Evolutionary conservation across 345 rosid genomes (phyloP).

Genomic region (Corchorus olitorius): DNA sequence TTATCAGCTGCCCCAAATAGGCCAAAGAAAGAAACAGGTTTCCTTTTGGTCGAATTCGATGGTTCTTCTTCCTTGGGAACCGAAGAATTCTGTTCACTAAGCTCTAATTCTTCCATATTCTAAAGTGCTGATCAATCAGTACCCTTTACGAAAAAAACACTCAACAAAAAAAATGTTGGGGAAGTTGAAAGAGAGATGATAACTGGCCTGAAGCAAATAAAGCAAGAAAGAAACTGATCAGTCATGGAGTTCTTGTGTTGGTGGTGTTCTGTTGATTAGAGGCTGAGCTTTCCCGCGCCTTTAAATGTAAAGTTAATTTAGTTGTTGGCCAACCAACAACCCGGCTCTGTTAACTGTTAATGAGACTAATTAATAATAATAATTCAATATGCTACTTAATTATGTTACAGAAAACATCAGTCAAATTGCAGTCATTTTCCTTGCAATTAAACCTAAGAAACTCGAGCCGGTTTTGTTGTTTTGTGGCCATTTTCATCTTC

Average conservation of each 20-base stretch:
- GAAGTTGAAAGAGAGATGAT: background rate
- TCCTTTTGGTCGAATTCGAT: constrained; percentile 17
- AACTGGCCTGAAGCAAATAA: background rate
- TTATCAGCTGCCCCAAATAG: constrained; percentile 68
- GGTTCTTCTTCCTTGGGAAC: constrained; percentile 19
- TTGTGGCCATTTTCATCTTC: background rate
- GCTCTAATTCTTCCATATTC: constrained; percentile 34
- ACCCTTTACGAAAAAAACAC: background rate
- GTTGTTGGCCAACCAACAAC: constrained; percentile 33
- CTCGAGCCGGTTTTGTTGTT: background rate
- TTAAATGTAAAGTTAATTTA: constrained; percentile 33
- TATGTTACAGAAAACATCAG: background rate
- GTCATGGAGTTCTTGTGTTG: constrained; percentile 25
- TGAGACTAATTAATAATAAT: too few species aligned
- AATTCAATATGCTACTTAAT: constrained; percentile 9
- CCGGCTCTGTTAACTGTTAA: constrained; percentile 10
- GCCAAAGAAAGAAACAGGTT: constrained; percentile 55
- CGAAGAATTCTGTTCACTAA: constrained; percentile 11
- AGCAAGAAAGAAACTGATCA: background rate
- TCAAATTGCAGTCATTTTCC: background rate
- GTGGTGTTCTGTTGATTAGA: background rate
- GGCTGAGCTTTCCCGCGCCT: constrained; percentile 20
- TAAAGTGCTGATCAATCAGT: background rate
- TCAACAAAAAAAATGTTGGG: background rate
- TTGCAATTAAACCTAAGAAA: constrained; percentile 15